Percentiles rank a stretch among this genome's conserved stretches.
Evolutionary conservation across 176 grass and related monocot species (phyloP).

Genomic region (Phoenix dactylifera): DNA sequence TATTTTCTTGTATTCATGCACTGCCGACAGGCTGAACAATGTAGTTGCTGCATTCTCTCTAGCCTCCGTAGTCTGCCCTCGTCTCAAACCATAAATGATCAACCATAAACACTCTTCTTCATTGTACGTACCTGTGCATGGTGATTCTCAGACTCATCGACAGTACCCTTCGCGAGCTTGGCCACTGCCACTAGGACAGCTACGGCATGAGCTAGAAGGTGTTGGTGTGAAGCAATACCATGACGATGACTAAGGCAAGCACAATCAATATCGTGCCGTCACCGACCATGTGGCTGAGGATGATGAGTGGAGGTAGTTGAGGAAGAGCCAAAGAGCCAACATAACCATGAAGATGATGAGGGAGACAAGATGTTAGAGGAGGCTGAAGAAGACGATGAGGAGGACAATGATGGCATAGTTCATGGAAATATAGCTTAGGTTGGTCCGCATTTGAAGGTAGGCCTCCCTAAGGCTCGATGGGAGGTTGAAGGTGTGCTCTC

Average conservation of each 20-base stretch:
- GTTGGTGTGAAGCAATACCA: slow-evolving; percentile 45
- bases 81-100: slow-evolving; percentile 58
- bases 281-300: slow-evolving; percentile 43
- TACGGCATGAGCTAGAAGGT: too few relatives aligned
- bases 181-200: too few relatives aligned
- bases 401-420: slow-evolving; percentile 96
- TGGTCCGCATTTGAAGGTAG: slow-evolving; percentile 68
- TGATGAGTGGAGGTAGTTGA: slow-evolving; percentile 67
- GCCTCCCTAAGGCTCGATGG: slow-evolving; percentile 51
- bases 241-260: slow-evolving; percentile 44
- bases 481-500: slow-evolving; percentile 23
- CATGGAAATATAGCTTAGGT: slow-evolving; percentile 69
- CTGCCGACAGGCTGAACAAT: slow-evolving; percentile 75
- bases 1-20: slow-evolving; percentile 94
- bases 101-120: slow-evolving; percentile 57
- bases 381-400: slow-evolving; percentile 62
- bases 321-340: slow-evolving; percentile 59
- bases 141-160: too few relatives aligned
- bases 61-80: slow-evolving; percentile 61
- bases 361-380: slow-evolving; percentile 73
- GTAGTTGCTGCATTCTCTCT: slow-evolving; percentile 92
- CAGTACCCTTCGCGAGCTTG: too few relatives aligned
- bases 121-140: not conserved
- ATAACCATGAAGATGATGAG: slow-evolving; percentile 71
- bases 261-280: slow-evolving; percentile 27